A percentile compares a stretch with the other conserved stretches of the same genome.
These are phyloP conservation scores for Takakia lepidozioides DNA, from an alignment of 225 moss, liverwort and hornwort species.

Conservation along the genomic window DNA sequence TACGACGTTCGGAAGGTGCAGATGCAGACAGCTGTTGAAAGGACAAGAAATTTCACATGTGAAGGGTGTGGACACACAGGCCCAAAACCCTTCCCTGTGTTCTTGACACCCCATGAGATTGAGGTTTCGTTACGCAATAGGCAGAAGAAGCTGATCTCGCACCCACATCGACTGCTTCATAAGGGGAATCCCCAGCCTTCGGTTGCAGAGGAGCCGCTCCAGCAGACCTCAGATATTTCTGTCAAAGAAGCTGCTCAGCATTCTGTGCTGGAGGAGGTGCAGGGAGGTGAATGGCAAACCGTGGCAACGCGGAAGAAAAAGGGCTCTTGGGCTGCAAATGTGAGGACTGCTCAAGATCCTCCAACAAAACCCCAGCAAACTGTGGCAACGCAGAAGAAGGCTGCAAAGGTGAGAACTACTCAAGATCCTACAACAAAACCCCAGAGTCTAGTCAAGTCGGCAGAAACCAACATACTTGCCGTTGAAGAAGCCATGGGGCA, in stretches of 20 bases:
- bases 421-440: no score
- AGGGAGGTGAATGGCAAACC: constrained; percentile 1
- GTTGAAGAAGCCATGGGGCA: constrained; percentile 16
- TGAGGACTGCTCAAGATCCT: no score
- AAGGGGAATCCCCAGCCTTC: background rate
- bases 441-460: no score
- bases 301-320: background rate
- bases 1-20: constrained; percentile 18
- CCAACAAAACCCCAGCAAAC: no score
- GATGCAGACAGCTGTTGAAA: constrained; percentile 7
- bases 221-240: background rate
- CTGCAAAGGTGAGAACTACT: no score
- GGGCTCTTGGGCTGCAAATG: background rate
- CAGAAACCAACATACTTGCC: background rate
- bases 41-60: constrained; percentile 8
- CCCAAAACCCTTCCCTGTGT: constrained; percentile 1
- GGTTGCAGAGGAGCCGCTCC: background rate
- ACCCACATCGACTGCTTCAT: constrained; percentile 6
- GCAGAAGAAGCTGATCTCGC: constrained; percentile 20
- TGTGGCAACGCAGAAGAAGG: no score
- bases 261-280: background rate
- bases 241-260: background rate
- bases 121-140: constrained; percentile 9
- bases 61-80: constrained; percentile 13
- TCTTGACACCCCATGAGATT: constrained; percentile 14